Evolutionary conservation across 2,329 filamentous ascomycete species (phyloP).

Genomic region (Colletotrichum zoysiae): DNA sequence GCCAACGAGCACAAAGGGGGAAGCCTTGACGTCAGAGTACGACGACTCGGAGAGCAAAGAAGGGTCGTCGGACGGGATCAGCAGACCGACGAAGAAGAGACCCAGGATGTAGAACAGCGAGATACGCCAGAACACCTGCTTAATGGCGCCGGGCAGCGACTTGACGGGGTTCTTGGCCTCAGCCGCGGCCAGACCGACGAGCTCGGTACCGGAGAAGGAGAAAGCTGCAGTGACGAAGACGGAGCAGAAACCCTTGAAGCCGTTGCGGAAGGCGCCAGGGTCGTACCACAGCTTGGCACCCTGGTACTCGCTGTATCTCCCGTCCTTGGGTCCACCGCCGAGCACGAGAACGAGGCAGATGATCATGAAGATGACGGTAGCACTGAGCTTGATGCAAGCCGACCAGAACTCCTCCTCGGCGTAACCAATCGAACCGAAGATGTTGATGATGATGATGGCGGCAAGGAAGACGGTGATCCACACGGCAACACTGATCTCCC

Average conservation of each 20-base stretch:
- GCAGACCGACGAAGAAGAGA: conserved; percentile 61
- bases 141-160: conserved; percentile 81
- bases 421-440: conserved; percentile 67
- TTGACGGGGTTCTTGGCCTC: conserved; percentile 77
- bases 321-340: conserved; percentile 65
- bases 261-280: conserved; percentile 71
- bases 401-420: conserved; percentile 70
- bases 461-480: conserved; percentile 68
- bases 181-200: conserved; percentile 77
- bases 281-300: conserved; percentile 58
- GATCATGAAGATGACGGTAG: conserved; percentile 73
- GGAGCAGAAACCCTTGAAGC: conserved; percentile 77
- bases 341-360: conserved; percentile 68
- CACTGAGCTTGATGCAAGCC: conserved; percentile 66
- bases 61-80: conserved; percentile 57
- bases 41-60: conserved; percentile 59
- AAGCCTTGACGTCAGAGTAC: conserved; percentile 52
- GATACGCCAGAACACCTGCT: conserved; percentile 74
- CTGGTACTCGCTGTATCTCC: conserved; percentile 56
- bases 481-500: conserved; percentile 58
- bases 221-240: conserved; percentile 80
- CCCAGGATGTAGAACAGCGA: conserved; percentile 64
- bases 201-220: conserved; percentile 75
- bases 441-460: conserved; percentile 63
- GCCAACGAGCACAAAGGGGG: conserved; percentile 42